Base-by-base conservation (phyloP, 805 yeast genomes). In the Yarrowia phangngaensis region DNA sequence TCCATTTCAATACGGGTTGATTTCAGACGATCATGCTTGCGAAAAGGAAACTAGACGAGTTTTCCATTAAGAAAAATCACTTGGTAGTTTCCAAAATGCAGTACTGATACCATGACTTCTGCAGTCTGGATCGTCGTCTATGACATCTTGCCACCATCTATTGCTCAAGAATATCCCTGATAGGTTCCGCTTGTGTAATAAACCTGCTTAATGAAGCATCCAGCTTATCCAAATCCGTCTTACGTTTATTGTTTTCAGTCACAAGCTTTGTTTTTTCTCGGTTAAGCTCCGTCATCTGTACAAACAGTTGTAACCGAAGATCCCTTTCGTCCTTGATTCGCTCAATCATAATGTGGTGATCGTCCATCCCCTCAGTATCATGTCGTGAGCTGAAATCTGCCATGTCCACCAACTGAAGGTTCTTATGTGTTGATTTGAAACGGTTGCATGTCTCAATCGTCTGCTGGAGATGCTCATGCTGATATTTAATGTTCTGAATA, bases 261-360 rank as follows among this genome's bases (percentile, higher is more conserved):
- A 40, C 23, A 15, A 56, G 51, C 20, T 41, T 23, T 11, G 31
- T 53, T 27, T 54, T 51, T 22, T 45, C 35, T 5, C 53, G 54
- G 20, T 55, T 54, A 1, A 55, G 47, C 28, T 46, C 38, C 22
- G 55, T 49, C 51, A 53, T 54, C n/a, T 20, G 29, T n/a, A 52
- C 54, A 34, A 55, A 58, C 20, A 57, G 48, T 17, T 53, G 55
- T 29, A 53, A 31, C 8, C 63, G 50, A 20, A 53, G 41, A 8
- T 41, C 38, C 49, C 57, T 59, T 48, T 60, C 63, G 48, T 58
- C 59, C 33, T 50, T 47, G 12, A 60, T 46, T 22, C 63, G 50
- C 20, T 51, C 63, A 15, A 58, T 26, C 50, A 51, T 52, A 19
- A 58, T 23, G 27, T 53, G 50, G 36, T 56, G 57, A 4, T 24